Evolutionary conservation across 176 grass and related monocot species (phyloP).

Genomic region (Oryza glumipatula): DNA sequence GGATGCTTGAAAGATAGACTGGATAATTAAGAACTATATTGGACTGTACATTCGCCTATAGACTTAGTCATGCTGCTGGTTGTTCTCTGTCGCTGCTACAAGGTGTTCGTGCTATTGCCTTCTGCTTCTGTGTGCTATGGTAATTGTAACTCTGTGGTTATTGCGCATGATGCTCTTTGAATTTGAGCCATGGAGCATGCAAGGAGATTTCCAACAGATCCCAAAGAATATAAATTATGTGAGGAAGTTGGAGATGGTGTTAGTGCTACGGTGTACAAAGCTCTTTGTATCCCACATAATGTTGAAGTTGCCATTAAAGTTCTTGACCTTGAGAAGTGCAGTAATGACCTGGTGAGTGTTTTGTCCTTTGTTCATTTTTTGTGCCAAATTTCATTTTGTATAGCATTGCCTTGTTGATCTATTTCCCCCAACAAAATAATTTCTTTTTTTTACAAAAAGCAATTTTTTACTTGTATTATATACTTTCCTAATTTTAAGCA

Average conservation of each 20-base stretch:
- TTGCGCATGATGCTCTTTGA: slow-evolving; percentile 39
- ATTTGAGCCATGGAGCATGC: slow-evolving; percentile 51
- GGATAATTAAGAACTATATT: slow-evolving; percentile 31
- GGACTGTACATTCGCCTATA: neutral
- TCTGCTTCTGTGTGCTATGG: slow-evolving; percentile 17
- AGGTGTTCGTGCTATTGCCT: slow-evolving; percentile 34
- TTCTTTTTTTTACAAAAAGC: neutral
- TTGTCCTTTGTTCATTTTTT: slow-evolving; percentile 12
- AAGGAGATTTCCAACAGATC: slow-evolving; percentile 66
- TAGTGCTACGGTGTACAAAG: slow-evolving; percentile 89
- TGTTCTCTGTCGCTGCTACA: slow-evolving; percentile 41
- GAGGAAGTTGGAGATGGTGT: slow-evolving; percentile 98
- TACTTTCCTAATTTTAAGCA: neutral
- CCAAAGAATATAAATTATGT: slow-evolving; percentile 88
- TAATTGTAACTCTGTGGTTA: slow-evolving; percentile 27
- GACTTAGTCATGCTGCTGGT: slow-evolving; percentile 29
- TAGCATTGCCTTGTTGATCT: neutral
- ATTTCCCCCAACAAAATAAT: slow-evolving; percentile 8
- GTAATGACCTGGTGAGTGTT: slow-evolving; percentile 78
- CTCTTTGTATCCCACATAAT: slow-evolving; percentile 82
- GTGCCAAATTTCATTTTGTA: slow-evolving; percentile 13
- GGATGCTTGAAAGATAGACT: neutral
- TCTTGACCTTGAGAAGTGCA: slow-evolving; percentile 98
- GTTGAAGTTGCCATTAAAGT: slow-evolving; percentile 91
- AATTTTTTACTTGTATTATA: neutral